phyloP scores from a whole-genome alignment of 208 protist genomes.

The Trichomonas tenax region DNA sequence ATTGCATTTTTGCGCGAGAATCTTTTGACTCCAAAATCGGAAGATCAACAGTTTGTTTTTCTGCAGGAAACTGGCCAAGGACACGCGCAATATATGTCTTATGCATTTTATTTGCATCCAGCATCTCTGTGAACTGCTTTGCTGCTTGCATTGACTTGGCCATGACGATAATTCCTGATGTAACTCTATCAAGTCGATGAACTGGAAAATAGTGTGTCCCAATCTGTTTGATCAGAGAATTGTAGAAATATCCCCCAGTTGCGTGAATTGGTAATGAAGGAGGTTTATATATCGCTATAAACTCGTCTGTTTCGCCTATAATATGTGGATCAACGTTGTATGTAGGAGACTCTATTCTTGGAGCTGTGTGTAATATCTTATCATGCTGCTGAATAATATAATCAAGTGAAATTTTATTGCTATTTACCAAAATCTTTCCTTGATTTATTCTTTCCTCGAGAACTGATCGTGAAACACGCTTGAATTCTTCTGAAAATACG shows the following conservation, averaged over 20 bases:
- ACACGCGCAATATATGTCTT: slow-evolving; percentile 19
- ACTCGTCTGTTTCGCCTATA: background rate
- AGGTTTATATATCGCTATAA: background rate
- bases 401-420: background rate
- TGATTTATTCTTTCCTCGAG: background rate
- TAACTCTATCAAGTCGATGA: slow-evolving; percentile 2
- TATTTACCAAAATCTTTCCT: background rate
- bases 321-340: background rate
- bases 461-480: background rate
- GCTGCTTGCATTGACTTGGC: background rate
- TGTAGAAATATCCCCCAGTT: background rate
- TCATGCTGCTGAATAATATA: slow-evolving; percentile 1
- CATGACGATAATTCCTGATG: slow-evolving; percentile 12
- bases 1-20: background rate
- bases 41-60: background rate
- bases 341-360: background rate
- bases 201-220: background rate
- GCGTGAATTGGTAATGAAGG: slow-evolving; percentile 20
- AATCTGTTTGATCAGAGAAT: background rate
- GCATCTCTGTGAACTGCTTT: background rate
- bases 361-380: background rate
- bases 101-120: background rate
- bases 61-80: background rate
- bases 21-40: background rate
- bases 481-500: slow-evolving; percentile 13